A percentile compares a stretch with the other conserved stretches of the same genome.
These are phyloP conservation scores for Candida sanyaensis DNA, from an alignment of 1,139 yeast genomes.

Conservation along the genomic window DNA sequence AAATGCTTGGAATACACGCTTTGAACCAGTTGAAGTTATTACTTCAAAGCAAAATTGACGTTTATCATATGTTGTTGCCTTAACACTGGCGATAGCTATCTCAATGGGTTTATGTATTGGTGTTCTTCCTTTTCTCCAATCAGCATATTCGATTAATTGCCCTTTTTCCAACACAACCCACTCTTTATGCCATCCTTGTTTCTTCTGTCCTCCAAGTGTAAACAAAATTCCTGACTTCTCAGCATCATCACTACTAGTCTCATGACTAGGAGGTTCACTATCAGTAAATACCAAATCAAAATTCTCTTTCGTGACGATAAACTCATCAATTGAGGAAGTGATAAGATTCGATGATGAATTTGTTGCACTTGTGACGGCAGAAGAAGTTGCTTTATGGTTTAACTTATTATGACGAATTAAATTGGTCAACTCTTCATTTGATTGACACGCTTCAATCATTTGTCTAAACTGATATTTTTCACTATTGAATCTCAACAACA, in stretches of 20 bases:
- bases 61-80: constrained; percentile 47
- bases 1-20: constrained; percentile 77
- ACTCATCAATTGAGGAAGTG: constrained; percentile 18
- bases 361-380: constrained; percentile 7
- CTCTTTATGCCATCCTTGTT: constrained; percentile 87
- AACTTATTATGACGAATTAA: constrained; percentile 33
- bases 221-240: constrained; percentile 60
- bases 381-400: constrained; percentile 17
- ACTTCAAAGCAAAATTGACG: constrained; percentile 72
- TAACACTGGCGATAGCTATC: constrained; percentile 70
- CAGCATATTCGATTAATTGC: constrained; percentile 68
- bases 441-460: constrained; percentile 41
- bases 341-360: constrained; percentile 4
- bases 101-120: constrained; percentile 73
- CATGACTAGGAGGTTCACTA: constrained; percentile 12
- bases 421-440: constrained; percentile 44
- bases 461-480: constrained; percentile 47
- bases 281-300: constrained; percentile 32
- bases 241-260: constrained; percentile 20
- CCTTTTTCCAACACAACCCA: constrained; percentile 81
- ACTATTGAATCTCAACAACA: constrained; percentile 40
- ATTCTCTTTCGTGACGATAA: constrained; percentile 29
- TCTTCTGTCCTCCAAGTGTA: constrained; percentile 72
- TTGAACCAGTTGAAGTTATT: constrained; percentile 66
- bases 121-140: constrained; percentile 75